Base-by-base conservation (phyloP, 1,284 basidiomycete genomes). In the Trametes pubescens region DNA sequence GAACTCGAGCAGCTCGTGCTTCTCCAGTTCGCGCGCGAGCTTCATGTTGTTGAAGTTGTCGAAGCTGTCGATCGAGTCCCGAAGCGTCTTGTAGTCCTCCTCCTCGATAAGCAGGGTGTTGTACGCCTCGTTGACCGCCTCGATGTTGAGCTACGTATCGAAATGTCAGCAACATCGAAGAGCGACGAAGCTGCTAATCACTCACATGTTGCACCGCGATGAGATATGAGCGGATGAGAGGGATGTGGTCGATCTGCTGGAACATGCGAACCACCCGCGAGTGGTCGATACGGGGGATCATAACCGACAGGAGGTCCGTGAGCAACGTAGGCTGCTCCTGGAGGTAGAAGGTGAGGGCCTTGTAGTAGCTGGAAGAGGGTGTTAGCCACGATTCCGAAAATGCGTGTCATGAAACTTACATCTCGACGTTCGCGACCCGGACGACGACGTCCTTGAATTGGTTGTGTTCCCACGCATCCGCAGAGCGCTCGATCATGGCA, bases 381-480 rank as follows among this genome's bases (percentile, higher is more conserved):
- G 64, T 65, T 13, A 71, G 65, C 54, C 55, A 10, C 4, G 18
- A 34, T 14, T 34, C 6, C 6, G 16, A 3, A 43, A 43, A 7
- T 8, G 16, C 21, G 47, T 32, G 8, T 8, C 40, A 32, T 3
- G 61, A 65, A 34, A 52, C 26, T 65, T 75, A 96, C 89, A 99
- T 99, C 81, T 99, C 98, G 67, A 99, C 89, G 76, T 99, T 99
- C 51, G 98, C 97, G 22, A 95, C 96, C 73, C 96, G 93, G 72
- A 96, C 93, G 62, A 96, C 86, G 59, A 95, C 89, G 71, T 98
- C 96, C 83, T 98, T 98, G 90, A 99, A 99, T 78, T 98, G 96
- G 74, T 95, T 97, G 81, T 99, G 97, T 68, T 99, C 96, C 96
- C 96, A 99, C 60, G 96, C 95, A 78, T 98, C 96, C 29, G 94